A percentile compares a stretch with the other conserved stretches of the same genome.
Evolutionary conservation across 2,329 filamentous ascomycete species (phyloP).

Genomic region (Colletotrichum orchidophilum): DNA sequence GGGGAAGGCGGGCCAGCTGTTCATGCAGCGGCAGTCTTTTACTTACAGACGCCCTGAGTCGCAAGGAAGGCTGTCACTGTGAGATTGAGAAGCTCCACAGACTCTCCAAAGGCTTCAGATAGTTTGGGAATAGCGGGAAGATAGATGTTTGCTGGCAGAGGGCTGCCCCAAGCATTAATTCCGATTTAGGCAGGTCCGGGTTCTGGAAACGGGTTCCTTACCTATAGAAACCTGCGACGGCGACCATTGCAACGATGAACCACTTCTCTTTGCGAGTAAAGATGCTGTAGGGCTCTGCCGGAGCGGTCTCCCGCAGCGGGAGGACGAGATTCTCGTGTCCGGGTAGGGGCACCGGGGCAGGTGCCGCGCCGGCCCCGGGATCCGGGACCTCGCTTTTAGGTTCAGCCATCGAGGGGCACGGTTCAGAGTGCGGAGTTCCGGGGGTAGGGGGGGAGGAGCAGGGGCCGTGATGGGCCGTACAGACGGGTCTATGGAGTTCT

Average conservation of each 20-base stretch:
- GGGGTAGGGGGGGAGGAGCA: too few species aligned
- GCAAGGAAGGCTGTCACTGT: conserved; percentile 45
- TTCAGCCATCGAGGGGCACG: conserved; percentile 4
- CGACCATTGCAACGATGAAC: conserved; percentile 39
- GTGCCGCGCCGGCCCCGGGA: not conserved
- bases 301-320: not conserved
- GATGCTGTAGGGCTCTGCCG: conserved; percentile 35
- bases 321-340: conserved; percentile 18
- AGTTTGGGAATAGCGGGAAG: conserved; percentile 44
- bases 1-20: too few species aligned
- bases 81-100: conserved; percentile 43
- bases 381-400: conserved; percentile 1
- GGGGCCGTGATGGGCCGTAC: not conserved
- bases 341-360: not conserved
- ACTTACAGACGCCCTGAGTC: conserved; percentile 40
- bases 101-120: conserved; percentile 39
- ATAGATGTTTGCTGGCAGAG: conserved; percentile 47
- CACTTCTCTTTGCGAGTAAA: conserved; percentile 40
- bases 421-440: not conserved
- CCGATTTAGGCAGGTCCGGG: not conserved
- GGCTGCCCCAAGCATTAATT: conserved; percentile 34
- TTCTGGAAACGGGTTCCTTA: not conserved
- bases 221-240: conserved; percentile 40
- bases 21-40: not conserved
- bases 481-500: not conserved